Base-by-base conservation (phyloP, 2,329 filamentous ascomycete genomes). In the Talaromyces sp. region DNA sequence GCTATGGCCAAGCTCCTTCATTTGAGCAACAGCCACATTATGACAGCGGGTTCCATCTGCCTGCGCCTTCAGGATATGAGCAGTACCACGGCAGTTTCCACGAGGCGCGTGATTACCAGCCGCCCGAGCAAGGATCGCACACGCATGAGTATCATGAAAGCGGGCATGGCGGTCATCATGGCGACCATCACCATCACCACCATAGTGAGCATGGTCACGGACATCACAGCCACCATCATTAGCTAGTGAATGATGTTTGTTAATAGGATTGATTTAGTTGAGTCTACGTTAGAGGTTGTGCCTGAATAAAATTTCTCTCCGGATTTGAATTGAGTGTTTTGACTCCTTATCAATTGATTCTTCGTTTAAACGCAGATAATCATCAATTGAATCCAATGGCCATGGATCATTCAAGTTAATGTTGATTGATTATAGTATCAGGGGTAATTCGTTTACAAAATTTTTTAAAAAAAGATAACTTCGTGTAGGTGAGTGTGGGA, bases 41-140 rank as follows among this genome's bases (percentile, higher is more conserved):
- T 19, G 62, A 63, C 12, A 8, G 46, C 27, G 59, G 59, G 2
- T 64, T 57, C 48, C 56, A 63, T 48, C 50, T 62, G 38, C 65
- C 62, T 12, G 62, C 64, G 5, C 65, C 61, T 54, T 57, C 64
- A 11, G 65, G 62, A n/a, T 65, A 66, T 57, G 66, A 65, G 52
- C 61, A 54, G 14, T 66, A 56, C 38, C 58, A 56, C 19, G 60
- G 56, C 4, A 60, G 57, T 17, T 56, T 50, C n/a, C 58, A 58
- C 46, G 55, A 56, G 38, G 31, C 29, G 14, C 38, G 54, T 5
- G 55, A 58, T 6, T 65, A 68, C 48, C 63, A 65, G 51, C 60
- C 63, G 31, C 63, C 65, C n/a, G 59, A 61, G 50, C 6, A 54
- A 21, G 46, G 56, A 7, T 27, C 50, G 60, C 53, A 60, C 55